phyloP scores from a whole-genome alignment of 345 rosid species.

The Bruguiera gymnorhiza region DNA sequence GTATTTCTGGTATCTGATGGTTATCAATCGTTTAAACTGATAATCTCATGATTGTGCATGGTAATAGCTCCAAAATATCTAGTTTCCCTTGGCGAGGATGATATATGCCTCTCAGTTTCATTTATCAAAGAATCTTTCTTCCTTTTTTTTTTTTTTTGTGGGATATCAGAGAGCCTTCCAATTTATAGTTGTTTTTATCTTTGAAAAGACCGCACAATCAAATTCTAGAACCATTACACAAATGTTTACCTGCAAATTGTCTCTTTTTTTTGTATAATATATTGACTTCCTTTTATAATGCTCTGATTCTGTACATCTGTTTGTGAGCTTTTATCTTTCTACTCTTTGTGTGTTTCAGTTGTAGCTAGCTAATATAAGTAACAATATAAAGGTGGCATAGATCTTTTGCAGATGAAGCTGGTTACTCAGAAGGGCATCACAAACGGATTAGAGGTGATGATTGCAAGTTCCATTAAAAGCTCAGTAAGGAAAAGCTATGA shows the following conservation, averaged over 20 bases:
- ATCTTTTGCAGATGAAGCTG: slow-evolving; percentile 46
- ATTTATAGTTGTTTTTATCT: no score
- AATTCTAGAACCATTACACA: no score
- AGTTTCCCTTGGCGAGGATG: no score
- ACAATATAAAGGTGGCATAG: slow-evolving; percentile 2
- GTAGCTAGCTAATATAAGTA: neutral
- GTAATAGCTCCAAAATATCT: no score
- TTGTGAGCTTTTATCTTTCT: neutral
- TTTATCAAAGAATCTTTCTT: no score
- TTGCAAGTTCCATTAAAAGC: slow-evolving; percentile 24
- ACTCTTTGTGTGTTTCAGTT: neutral
- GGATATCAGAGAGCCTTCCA: no score
- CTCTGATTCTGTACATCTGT: neutral
- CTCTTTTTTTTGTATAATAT: no score
- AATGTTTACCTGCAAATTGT: no score
- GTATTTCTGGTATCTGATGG: neutral
- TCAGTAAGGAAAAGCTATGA: slow-evolving; percentile 14
- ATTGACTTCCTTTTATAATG: neutral
- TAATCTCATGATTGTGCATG: no score
- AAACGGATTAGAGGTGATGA: slow-evolving; percentile 17
- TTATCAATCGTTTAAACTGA: neutral
- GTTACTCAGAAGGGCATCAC: slow-evolving; percentile 27
- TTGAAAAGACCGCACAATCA: no score
- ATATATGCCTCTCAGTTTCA: no score
- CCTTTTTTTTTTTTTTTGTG: no score